phyloP scores from a whole-genome alignment of 495 filamentous ascomycete genomes.

The Penicillium antarcticum region DNA sequence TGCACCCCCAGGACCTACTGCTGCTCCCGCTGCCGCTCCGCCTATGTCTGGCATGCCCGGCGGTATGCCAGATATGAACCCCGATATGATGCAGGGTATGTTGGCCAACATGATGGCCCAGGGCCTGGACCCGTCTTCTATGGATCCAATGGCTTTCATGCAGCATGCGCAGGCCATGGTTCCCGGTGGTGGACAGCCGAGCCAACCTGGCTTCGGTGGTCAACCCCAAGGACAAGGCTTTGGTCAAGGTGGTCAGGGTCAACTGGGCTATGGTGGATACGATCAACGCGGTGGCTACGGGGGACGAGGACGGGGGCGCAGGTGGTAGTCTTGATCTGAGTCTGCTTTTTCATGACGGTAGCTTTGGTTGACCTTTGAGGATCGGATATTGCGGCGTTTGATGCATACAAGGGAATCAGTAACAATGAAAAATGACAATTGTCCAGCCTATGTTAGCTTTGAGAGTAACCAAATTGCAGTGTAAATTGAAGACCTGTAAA shows the following conservation, averaged over 20 bases:
- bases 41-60: conserved; percentile 65
- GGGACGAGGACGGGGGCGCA: conserved; percentile 44
- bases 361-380: not conserved
- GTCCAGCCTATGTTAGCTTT: too few relatives aligned
- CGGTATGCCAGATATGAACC: conserved; percentile 68
- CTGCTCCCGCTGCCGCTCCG: conserved; percentile 36
- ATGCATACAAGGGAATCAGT: conserved; percentile 18
- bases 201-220: conserved; percentile 35
- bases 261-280: conserved; percentile 52
- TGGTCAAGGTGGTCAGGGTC: conserved; percentile 44
- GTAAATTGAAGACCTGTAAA: not conserved
- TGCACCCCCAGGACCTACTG: conserved; percentile 41
- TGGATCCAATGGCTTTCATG: conserved; percentile 63
- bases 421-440: not conserved
- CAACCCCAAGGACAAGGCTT: conserved; percentile 33
- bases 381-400: conserved; percentile 25
- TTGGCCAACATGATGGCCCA: conserved; percentile 76
- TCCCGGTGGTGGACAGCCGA: conserved; percentile 41
- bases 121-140: conserved; percentile 77
- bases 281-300: conserved; percentile 45
- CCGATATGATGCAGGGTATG: conserved; percentile 77
- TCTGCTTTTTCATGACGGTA: not conserved
- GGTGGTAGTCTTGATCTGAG: conserved; percentile 34
- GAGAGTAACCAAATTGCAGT: not conserved
- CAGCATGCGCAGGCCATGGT: conserved; percentile 52